These are phyloP conservation scores for Amaranthus tricolor DNA, from an alignment of 179 eudicot species.

Conservation along the genomic window DNA sequence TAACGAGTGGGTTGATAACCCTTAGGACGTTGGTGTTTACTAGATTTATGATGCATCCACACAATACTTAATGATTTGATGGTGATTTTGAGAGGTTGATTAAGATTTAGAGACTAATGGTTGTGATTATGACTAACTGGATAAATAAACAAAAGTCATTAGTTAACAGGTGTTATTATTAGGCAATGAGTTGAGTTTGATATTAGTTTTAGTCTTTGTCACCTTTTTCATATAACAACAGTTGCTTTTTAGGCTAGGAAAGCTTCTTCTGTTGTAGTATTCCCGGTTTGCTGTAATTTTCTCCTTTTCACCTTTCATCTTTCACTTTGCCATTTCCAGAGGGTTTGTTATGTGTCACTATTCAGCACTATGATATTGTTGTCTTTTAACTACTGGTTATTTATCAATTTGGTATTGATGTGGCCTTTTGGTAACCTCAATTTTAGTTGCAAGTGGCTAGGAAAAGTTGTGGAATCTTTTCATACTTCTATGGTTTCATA, in stretches of 20 bases:
- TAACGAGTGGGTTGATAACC: too few relatives aligned
- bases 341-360: constrained; percentile 42
- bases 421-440: too few relatives aligned
- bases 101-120: constrained; percentile 14
- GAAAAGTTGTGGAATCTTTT: too few relatives aligned
- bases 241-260: constrained; percentile 45
- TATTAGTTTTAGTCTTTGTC: constrained; percentile 42
- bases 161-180: too few relatives aligned
- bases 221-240: constrained; percentile 37
- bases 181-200: background rate
- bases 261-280: constrained; percentile 22
- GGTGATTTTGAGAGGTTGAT: constrained; percentile 13
- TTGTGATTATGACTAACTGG: constrained; percentile 17
- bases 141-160: background rate
- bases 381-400: constrained; percentile 23
- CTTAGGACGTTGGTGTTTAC: too few relatives aligned
- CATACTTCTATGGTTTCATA: too few relatives aligned
- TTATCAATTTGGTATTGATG: too few relatives aligned
- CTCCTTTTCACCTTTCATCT: constrained; percentile 4
- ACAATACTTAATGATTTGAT: background rate
- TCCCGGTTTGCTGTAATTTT: constrained; percentile 16
- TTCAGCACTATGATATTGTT: constrained; percentile 28
- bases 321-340: constrained; percentile 27
- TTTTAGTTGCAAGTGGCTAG: too few relatives aligned
- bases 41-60: too few relatives aligned